These are phyloP conservation scores for Euclidium syriacum DNA, from an alignment of 345 rosid species.

Conservation along the genomic window DNA sequence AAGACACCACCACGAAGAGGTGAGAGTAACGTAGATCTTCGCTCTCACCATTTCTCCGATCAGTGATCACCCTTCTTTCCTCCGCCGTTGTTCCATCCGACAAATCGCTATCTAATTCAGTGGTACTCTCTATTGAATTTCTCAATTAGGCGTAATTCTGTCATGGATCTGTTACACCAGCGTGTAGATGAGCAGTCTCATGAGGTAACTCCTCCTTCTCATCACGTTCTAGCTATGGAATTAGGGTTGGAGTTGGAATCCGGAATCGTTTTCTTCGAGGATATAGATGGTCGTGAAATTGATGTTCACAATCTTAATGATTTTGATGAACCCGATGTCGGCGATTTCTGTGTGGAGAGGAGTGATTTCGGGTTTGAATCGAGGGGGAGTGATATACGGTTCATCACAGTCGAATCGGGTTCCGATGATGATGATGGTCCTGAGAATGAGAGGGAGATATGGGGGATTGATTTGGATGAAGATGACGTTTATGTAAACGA, in stretches of 20 bases:
- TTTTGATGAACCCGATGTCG: constrained; percentile 34
- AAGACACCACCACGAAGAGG: neutral
- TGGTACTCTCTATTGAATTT: constrained; percentile 30
- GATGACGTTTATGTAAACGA: constrained; percentile 45
- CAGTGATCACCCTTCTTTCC: constrained; percentile 19
- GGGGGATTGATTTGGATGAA: constrained; percentile 39
- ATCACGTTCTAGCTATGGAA: constrained; percentile 27
- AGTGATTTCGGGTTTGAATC: constrained; percentile 35
- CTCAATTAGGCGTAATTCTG: constrained; percentile 41
- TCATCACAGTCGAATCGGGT: constrained; percentile 44
- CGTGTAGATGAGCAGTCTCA: constrained; percentile 83
- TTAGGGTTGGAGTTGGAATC: constrained; percentile 45
- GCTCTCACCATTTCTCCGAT: constrained; percentile 29
- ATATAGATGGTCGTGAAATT: constrained; percentile 22
- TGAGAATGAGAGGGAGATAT: constrained; percentile 22
- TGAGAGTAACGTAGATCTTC: neutral
- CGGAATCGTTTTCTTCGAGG: constrained; percentile 29
- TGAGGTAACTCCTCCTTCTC: constrained; percentile 31
- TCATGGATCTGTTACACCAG: constrained; percentile 76
- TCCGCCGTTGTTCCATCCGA: constrained; percentile 19
- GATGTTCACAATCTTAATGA: constrained; percentile 15
- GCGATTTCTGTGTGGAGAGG: constrained; percentile 50
- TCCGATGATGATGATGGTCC: constrained; percentile 35
- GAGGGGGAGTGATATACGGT: constrained; percentile 21
- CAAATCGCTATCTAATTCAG: constrained; percentile 31